Evolutionary conservation across 2,329 filamentous ascomycete species (phyloP).

Genomic region (Scedosporium dehoogii): DNA sequence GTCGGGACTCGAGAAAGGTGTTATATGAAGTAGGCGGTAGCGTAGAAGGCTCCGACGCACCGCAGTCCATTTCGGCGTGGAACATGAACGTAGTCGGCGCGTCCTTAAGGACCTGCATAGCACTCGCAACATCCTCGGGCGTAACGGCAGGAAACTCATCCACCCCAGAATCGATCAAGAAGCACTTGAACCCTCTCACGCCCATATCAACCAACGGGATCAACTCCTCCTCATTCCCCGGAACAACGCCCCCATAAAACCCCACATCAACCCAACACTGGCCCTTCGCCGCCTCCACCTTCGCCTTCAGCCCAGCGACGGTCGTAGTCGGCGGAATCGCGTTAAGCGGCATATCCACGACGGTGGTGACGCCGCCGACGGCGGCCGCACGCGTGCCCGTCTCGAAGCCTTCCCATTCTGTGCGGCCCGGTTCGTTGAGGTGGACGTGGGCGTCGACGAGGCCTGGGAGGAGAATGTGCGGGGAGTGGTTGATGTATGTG

Average conservation of each 20-base stretch:
- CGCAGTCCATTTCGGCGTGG: slow-evolving; percentile 97
- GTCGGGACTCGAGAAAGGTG: slow-evolving; percentile 86
- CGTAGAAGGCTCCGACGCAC: slow-evolving; percentile 57
- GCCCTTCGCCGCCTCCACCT: slow-evolving; percentile 70
- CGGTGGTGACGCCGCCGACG: slow-evolving; percentile 91
- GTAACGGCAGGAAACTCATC: slow-evolving; percentile 95
- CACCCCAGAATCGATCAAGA: slow-evolving; percentile 92
- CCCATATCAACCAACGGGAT: slow-evolving; percentile 73
- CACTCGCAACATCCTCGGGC: slow-evolving; percentile 64
- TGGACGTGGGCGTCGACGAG: slow-evolving; percentile 96
- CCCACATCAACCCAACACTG: slow-evolving; percentile 99
- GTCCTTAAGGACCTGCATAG: slow-evolving; percentile 71
- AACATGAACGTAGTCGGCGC: slow-evolving; percentile 93
- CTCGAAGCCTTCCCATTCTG: slow-evolving; percentile 97
- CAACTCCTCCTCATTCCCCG: slow-evolving; percentile 74
- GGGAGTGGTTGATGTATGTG: slow-evolving; percentile 74
- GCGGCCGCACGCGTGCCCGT: slow-evolving; percentile 90
- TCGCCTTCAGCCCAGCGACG: slow-evolving; percentile 69
- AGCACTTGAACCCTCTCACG: slow-evolving; percentile 94
- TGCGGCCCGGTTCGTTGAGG: slow-evolving; percentile 90
- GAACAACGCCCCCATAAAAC: slow-evolving; percentile 91
- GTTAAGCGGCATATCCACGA: slow-evolving; percentile 96
- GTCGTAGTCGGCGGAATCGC: slow-evolving; percentile 95
- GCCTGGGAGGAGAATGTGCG: slow-evolving; percentile 76
- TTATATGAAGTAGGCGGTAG: slow-evolving; percentile 72